A percentile compares a stretch with the other conserved stretches of the same genome.
Conservation (phyloP, 2,329 filamentous ascomycete species). For the Pseudopyricularia javanii region DNA sequence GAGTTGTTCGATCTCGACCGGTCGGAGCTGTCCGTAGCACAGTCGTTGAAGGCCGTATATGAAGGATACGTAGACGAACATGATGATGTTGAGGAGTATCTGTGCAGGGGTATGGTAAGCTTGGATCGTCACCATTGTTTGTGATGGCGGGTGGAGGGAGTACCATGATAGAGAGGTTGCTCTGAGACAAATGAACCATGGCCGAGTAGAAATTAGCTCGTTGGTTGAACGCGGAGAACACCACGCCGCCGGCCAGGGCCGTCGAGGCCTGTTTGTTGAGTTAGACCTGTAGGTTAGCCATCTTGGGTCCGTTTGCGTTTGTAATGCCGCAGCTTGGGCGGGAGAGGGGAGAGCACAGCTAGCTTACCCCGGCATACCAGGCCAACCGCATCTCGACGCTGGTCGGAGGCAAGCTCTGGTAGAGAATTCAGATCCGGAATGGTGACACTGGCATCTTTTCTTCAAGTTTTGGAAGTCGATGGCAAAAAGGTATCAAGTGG, state of each 20-base stretch:
- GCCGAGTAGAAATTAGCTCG: slow-evolving; percentile 97
- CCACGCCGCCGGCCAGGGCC: slow-evolving; percentile 69
- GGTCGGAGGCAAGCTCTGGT: background rate
- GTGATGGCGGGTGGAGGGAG: slow-evolving; percentile 14
- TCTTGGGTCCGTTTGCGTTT: slow-evolving; percentile 6
- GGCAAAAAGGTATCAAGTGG: background rate
- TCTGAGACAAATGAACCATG: slow-evolving; percentile 92
- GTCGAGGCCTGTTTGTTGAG: slow-evolving; percentile 53
- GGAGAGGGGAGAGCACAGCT: slow-evolving; percentile 11
- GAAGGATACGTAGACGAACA: slow-evolving; percentile 68
- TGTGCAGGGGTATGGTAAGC: slow-evolving; percentile 18
- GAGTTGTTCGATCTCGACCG: slow-evolving; percentile 91
- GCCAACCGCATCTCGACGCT: slow-evolving; percentile 40
- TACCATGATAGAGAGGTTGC: slow-evolving; percentile 89
- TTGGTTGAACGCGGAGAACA: slow-evolving; percentile 86
- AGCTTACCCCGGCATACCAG: slow-evolving; percentile 48
- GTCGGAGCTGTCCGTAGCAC: slow-evolving; percentile 80
- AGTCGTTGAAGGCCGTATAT: slow-evolving; percentile 81
- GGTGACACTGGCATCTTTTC: background rate
- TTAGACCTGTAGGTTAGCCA: slow-evolving; percentile 5
- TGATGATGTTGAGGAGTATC: slow-evolving; percentile 84
- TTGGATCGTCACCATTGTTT: slow-evolving; percentile 1
- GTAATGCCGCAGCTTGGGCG: background rate
- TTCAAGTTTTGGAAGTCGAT: background rate
- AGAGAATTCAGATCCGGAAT: background rate